phyloP scores from a whole-genome alignment of 129 eudicot genomes.

The Arctium minus region DNA sequence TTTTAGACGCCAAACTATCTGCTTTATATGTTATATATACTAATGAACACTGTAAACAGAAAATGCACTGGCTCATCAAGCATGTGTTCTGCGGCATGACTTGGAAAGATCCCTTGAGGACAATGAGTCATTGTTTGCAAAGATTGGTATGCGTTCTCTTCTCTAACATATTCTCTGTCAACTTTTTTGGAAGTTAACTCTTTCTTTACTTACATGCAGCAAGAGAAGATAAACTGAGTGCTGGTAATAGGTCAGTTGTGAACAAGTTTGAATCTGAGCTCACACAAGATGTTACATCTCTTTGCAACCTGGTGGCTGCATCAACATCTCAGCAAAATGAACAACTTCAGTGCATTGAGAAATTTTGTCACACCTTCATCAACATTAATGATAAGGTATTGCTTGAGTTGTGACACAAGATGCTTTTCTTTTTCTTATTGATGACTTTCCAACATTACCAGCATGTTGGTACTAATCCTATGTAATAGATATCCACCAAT shows the following conservation, averaged over 20 bases:
- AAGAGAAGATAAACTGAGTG: conserved; percentile 71
- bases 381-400: conserved; percentile 61
- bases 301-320: conserved; percentile 52
- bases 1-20: background rate
- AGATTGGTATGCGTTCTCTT: conserved; percentile 51
- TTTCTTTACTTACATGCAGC: conserved; percentile 29
- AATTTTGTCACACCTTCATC: conserved; percentile 56
- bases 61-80: conserved; percentile 79
- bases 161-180: background rate
- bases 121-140: conserved; percentile 62
- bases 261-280: conserved; percentile 62
- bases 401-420: background rate
- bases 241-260: conserved; percentile 72
- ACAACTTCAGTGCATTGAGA: conserved; percentile 61
- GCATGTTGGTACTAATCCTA: background rate
- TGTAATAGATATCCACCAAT: background rate
- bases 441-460: too few relatives aligned
- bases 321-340: conserved; percentile 72
- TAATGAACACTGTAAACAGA: conserved; percentile 44
- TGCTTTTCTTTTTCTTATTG: background rate
- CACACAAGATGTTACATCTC: conserved; percentile 50
- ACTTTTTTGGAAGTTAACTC: background rate
- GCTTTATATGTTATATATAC: background rate
- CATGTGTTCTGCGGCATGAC: conserved; percentile 73
- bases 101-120: conserved; percentile 72